Base-by-base conservation (phyloP, 768 basidiomycete species). In the Boletus fagicola region DNA sequence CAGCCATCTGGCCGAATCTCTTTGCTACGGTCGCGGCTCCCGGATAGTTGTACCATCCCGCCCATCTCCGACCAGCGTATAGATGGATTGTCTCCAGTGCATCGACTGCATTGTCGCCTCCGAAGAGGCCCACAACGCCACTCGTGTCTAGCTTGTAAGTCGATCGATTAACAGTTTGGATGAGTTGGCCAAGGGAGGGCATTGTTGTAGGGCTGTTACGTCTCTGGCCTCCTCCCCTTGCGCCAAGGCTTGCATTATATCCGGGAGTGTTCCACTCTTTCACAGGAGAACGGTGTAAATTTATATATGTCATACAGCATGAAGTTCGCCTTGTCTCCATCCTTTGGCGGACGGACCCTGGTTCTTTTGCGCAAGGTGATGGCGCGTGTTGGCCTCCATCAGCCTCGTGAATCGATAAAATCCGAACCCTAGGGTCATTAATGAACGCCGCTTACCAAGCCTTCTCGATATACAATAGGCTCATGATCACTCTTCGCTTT, bases 31-130 rank as follows among this genome's bases (percentile, higher is more conserved):
- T 59, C 38, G 63, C 60, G 38, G 68, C 44, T 13, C 75, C 75
- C 5, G 75, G 67, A 36, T 74, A 71, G 54, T 75, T 75, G 59
- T 75, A 75, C 71, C 71, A 76, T 38, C 73, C 74, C 1, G 61
- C 59, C 73, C 69, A 73, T 24, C 59, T 66, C 49, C 71, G 67
- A 22, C 66, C 63, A 28, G 62, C 39, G 56, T 67, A 67, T 22
- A 75, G 10, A 36, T 74, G 74, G n/a, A 76, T 69, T 1, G 70
- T 67, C 44, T 61, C 56, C 30, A 74, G 63, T 13, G 74, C 75
- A 24, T 72, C 62, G 10, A 66, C 62, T 0, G 72, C 75, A 26
- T 64, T 60, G 16, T 70, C 57, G 2, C 75, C 74, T 35, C 75
- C 74, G 5, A 76, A 66, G 30, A 76, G 64, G 5, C 68, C 72